Percentiles rank a stretch among this genome's conserved stretches.
These are phyloP conservation scores for Microbotryum scabiosae DNA, from an alignment of 1,284 basidiomycete species.

Conservation along the genomic window DNA sequence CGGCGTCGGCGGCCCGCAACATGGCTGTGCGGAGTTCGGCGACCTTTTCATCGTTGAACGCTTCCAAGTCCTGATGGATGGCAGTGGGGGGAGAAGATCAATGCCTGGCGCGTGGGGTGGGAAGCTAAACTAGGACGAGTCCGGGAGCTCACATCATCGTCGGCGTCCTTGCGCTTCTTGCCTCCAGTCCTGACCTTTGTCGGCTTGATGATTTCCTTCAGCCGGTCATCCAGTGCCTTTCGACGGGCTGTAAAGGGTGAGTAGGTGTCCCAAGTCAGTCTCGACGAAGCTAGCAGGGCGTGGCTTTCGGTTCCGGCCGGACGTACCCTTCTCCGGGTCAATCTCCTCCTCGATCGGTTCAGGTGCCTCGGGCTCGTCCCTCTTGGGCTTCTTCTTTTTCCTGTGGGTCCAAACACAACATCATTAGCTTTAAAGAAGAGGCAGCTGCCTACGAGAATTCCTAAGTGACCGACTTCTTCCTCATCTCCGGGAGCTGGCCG, in stretches of 20 bases:
- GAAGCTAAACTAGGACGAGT: neutral
- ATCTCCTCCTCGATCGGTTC: constrained; percentile 57
- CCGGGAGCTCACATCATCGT: constrained; percentile 20
- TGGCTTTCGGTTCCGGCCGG: neutral
- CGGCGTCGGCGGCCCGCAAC: constrained; percentile 76
- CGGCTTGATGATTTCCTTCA: constrained; percentile 22
- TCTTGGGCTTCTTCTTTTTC: constrained; percentile 59
- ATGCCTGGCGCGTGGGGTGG: neutral
- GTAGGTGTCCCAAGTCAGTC: neutral
- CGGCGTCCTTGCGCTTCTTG: constrained; percentile 17
- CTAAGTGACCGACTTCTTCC: constrained; percentile 51
- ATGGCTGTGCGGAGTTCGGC: constrained; percentile 73
- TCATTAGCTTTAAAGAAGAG: constrained; percentile 30
- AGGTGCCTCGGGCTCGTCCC: constrained; percentile 2
- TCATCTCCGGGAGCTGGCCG: constrained; percentile 48
- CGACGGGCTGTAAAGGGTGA: constrained; percentile 21
- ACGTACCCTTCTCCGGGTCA: constrained; percentile 33
- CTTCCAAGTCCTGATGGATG: constrained; percentile 53
- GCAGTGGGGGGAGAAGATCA: neutral
- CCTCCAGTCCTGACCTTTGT: constrained; percentile 14
- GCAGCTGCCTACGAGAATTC: constrained; percentile 10
- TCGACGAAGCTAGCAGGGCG: constrained; percentile 35
- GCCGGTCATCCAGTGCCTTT: constrained; percentile 10
- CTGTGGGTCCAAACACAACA: constrained; percentile 43
- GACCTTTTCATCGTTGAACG: constrained; percentile 85